Percentiles rank a stretch among this genome's conserved stretches.
Evolutionary conservation across 345 rosid species (phyloP).

Genomic region (Salix dunnii): DNA sequence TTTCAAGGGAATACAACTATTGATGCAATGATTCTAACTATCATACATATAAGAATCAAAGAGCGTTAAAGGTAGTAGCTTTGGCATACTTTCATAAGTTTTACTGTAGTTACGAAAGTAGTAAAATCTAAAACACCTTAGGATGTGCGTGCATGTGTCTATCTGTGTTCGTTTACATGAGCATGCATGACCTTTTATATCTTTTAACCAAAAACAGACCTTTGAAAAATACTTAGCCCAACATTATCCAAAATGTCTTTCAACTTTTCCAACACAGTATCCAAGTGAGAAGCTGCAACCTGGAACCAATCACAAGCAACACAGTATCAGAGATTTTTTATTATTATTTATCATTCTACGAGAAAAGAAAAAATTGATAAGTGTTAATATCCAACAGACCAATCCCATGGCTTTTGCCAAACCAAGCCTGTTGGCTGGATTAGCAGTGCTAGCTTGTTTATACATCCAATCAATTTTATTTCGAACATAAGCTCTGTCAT

Average conservation of each 20-base stretch:
- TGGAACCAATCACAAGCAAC: conserved; percentile 33
- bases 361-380: background rate
- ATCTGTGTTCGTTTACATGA: too few relatives aligned
- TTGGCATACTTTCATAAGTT: background rate
- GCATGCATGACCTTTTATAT: background rate
- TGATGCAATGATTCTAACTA: too few relatives aligned
- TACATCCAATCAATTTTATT: conserved; percentile 90
- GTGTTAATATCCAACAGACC: conserved; percentile 44
- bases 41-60: too few relatives aligned
- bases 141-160: background rate
- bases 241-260: conserved; percentile 79
- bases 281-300: conserved; percentile 99
- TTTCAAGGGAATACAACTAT: too few relatives aligned
- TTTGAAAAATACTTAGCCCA: conserved; percentile 73
- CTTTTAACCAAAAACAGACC: conserved; percentile 36
- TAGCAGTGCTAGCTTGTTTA: conserved; percentile 71
- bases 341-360: too few relatives aligned
- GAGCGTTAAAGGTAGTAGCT: too few relatives aligned
- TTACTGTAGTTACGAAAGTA: background rate
- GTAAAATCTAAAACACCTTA: background rate
- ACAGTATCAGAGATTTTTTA: conserved; percentile 1
- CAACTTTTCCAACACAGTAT: conserved; percentile 85
- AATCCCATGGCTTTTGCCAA: conserved; percentile 97
- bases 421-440: conserved; percentile 91
- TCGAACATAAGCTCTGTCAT: conserved; percentile 71